Conservation (phyloP, 176 grass and related monocot genomes). For the Ampelocalamus luodianensis region DNA sequence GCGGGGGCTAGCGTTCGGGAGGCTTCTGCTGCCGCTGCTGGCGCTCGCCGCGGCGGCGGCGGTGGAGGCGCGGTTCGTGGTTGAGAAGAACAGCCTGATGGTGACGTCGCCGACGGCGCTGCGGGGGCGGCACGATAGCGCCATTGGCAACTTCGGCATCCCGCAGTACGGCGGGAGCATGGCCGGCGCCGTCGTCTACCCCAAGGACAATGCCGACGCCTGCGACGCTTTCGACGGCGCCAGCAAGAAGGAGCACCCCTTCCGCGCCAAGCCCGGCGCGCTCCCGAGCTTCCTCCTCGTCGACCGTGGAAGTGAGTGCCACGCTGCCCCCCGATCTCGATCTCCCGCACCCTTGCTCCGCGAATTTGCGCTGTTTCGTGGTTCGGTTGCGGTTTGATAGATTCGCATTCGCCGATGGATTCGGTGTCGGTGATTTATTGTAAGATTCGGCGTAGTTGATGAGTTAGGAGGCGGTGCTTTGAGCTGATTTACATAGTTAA, state of each 20-base stretch:
- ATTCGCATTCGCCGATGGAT: not conserved
- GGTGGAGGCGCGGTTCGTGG: slow-evolving; percentile 75
- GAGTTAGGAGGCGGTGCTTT: not conserved
- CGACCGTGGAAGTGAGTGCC: slow-evolving; percentile 80
- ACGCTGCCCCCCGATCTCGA: not conserved
- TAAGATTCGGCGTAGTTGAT: not conserved
- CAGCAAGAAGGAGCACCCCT: slow-evolving; percentile 43
- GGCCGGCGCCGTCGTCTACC: slow-evolving; percentile 85
- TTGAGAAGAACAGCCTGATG: slow-evolving; percentile 99
- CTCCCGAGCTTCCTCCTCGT: slow-evolving; percentile 91
- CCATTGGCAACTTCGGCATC: slow-evolving; percentile 96
- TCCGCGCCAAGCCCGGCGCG: slow-evolving; percentile 75
- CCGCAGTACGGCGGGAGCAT: slow-evolving; percentile 98
- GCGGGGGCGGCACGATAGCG: slow-evolving; percentile 79
- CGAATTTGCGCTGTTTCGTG: not conserved
- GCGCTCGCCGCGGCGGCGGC: slow-evolving; percentile 24
- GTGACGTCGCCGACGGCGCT: slow-evolving; percentile 69
- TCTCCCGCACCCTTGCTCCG: slow-evolving; percentile 11
- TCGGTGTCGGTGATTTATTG: slow-evolving; percentile 1
- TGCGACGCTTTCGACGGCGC: slow-evolving; percentile 60
- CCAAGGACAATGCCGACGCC: slow-evolving; percentile 68
- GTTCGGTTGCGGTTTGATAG: not conserved
- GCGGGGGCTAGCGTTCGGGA: slow-evolving; percentile 46
- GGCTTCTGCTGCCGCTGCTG: not conserved
- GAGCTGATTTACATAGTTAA: slow-evolving; percentile 17